Evolutionary conservation across 352 stramenopile genomes (phyloP), one percentile per base, ranked within the genome.

Genomic region (Pythium insidiosum): DNA sequence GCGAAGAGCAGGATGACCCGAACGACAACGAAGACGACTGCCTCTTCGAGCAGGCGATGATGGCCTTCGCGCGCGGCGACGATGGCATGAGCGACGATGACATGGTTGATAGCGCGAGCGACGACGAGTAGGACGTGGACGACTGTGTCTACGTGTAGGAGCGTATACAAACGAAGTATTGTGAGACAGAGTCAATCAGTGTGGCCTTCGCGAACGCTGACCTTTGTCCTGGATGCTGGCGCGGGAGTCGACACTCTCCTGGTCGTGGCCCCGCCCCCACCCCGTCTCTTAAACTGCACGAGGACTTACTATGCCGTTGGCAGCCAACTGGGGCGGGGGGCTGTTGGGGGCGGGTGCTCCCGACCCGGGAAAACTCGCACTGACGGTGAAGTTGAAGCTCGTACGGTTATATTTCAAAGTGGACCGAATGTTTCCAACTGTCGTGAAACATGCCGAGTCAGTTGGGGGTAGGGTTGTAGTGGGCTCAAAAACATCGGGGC

Each of bases 111-210:
- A 39, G 34, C 34, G 34, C 34, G 21, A 41, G 36, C 36, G 36
- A 28, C 21, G 36, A 41, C 18, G 18, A 41, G 6, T 19, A 41
- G 6, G 36, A 41, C 34, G 21, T 28, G 20, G 36, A 41, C 20
- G 36, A 41, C 36, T 41, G 36, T 41, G 20, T 41, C 36, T 41
- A 28, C 36, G 20, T 41, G 20, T 41, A 41, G n/a, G n/a, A n/a
- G n/a, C n/a, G n/a, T 41, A 41, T 29, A 15, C 18, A 41, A 10
- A 41, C 36, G 36, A 41, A 41, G 36, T 41, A 29, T 28, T 41
- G 36, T 26, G 18, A 28, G 20, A 28, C n/a, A 41, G 5, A 29
- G 18, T 28, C 36, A 41, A 41, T 16, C 36, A 41, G 36, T 28
- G 20, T 18, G 36, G 21, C 21, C 5, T 18, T 29, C 18, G 36